Evolutionary conservation across 805 yeast species (phyloP).

Genomic region (Grigorovia jiainica): DNA sequence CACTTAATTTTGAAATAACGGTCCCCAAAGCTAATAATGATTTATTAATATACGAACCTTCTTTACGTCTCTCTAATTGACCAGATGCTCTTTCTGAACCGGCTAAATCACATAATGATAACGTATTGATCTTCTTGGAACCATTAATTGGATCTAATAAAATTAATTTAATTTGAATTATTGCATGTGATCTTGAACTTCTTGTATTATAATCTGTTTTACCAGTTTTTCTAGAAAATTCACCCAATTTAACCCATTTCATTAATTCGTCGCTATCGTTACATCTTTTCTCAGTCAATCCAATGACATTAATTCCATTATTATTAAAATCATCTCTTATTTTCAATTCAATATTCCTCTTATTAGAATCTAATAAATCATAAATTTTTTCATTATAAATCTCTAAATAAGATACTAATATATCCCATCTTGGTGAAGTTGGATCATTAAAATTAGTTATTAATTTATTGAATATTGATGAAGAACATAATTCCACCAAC

Average conservation of each 20-base stretch:
- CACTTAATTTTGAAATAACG: constrained; percentile 74
- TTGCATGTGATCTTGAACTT: constrained; percentile 87
- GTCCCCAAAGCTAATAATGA: constrained; percentile 84
- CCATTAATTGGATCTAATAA: constrained; percentile 34
- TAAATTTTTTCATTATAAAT: constrained; percentile 82
- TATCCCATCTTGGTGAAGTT: constrained; percentile 29
- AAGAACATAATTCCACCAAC: constrained; percentile 58
- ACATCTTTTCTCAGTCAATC: constrained; percentile 57
- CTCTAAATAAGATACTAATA: constrained; percentile 68
- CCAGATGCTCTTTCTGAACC: constrained; percentile 84
- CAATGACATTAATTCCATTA: constrained; percentile 56
- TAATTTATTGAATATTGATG: constrained; percentile 35
- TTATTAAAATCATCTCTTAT: constrained; percentile 54
- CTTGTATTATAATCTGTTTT: constrained; percentile 84
- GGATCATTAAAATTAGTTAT: neutral
- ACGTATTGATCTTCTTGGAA: constrained; percentile 40
- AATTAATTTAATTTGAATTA: constrained; percentile 57
- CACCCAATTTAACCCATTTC: constrained; percentile 55
- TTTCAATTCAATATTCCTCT: constrained; percentile 46
- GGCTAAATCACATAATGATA: constrained; percentile 88
- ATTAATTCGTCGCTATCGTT: constrained; percentile 50
- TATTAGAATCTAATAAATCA: constrained; percentile 46
- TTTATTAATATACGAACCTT: constrained; percentile 88
- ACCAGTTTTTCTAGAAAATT: constrained; percentile 65
- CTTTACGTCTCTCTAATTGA: constrained; percentile 70